phyloP scores from a whole-genome alignment of 495 filamentous ascomycete genomes.

The Aspergillus haitiensis region DNA sequence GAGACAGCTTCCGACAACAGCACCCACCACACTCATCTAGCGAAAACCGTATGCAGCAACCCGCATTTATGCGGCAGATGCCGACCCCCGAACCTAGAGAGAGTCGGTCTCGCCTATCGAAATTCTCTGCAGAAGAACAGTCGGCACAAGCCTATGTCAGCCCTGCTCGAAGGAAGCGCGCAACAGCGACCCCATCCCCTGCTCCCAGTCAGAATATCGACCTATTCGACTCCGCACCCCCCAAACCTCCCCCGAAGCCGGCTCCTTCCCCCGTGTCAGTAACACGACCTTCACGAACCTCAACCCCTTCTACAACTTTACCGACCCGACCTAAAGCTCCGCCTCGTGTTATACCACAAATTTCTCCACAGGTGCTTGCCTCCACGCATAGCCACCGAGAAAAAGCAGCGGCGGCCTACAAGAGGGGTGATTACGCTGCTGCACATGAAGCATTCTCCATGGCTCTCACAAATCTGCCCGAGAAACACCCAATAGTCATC shows the following conservation, averaged over 20 bases:
- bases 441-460: conserved; percentile 80
- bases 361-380: conserved; percentile 66
- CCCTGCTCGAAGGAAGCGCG: conserved; percentile 76
- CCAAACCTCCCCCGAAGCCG: conserved; percentile 32
- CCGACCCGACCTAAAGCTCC: conserved; percentile 53
- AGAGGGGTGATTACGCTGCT: conserved; percentile 84
- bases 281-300: conserved; percentile 29
- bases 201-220: conserved; percentile 53
- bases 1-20: conserved; percentile 33
- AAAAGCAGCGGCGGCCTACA: conserved; percentile 83
- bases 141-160: conserved; percentile 84
- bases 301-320: conserved; percentile 33
- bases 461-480: conserved; percentile 71
- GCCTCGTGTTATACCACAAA: conserved; percentile 62
- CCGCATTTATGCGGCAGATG: conserved; percentile 43
- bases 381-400: conserved; percentile 73
- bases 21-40: conserved; percentile 43
- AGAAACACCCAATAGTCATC: conserved; percentile 80
- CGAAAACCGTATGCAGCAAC: conserved; percentile 32
- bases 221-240: conserved; percentile 54
- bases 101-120: conserved; percentile 61
- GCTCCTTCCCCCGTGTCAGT: conserved; percentile 28
- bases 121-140: conserved; percentile 77
- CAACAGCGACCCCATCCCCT: conserved; percentile 45
- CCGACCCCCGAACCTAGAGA: conserved; percentile 41